phyloP scores from a whole-genome alignment of 805 yeast species.

The Metschnikowia gelsemii region DNA sequence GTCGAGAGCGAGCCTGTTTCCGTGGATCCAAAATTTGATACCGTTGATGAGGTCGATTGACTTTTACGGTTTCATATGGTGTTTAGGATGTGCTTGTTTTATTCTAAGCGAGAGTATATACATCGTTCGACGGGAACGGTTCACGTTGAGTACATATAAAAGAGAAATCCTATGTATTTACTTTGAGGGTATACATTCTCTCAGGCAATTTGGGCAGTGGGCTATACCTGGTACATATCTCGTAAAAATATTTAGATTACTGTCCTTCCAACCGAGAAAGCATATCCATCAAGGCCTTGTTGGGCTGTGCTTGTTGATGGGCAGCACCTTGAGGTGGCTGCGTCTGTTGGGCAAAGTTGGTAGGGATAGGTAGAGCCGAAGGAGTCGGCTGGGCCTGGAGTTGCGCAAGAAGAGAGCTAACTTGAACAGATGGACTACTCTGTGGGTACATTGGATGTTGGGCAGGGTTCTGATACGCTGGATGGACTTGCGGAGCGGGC shows the following conservation, averaged over 20 bases:
- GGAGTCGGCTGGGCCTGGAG: constrained; percentile 14
- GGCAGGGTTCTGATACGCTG: constrained; percentile 3
- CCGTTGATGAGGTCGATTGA: constrained; percentile 15
- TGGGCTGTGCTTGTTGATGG: constrained; percentile 17
- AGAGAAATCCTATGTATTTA: background rate
- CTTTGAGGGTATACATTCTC: background rate
- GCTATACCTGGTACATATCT: constrained; percentile 1
- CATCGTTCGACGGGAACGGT: background rate
- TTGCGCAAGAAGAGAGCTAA: constrained; percentile 14
- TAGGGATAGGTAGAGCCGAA: constrained; percentile 6
- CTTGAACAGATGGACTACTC: constrained; percentile 13
- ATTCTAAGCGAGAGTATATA: background rate
- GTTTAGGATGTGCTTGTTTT: background rate
- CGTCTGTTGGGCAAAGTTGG: constrained; percentile 9
- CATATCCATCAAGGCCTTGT: constrained; percentile 35
- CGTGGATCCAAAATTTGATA: constrained; percentile 2
- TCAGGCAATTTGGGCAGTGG: background rate
- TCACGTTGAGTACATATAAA: background rate
- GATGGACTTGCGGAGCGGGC: background rate
- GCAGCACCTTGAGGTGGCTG: constrained; percentile 13
- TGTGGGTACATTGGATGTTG: constrained; percentile 4
- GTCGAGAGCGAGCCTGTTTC: background rate
- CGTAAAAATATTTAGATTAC: constrained; percentile 9
- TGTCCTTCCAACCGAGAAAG: constrained; percentile 37
- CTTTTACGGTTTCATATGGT: too few species aligned